A percentile compares a stretch with the other conserved stretches of the same genome.
Evolutionary conservation across 805 yeast genomes (phyloP).

Genomic region (Myxozyma vanderwaltii): DNA sequence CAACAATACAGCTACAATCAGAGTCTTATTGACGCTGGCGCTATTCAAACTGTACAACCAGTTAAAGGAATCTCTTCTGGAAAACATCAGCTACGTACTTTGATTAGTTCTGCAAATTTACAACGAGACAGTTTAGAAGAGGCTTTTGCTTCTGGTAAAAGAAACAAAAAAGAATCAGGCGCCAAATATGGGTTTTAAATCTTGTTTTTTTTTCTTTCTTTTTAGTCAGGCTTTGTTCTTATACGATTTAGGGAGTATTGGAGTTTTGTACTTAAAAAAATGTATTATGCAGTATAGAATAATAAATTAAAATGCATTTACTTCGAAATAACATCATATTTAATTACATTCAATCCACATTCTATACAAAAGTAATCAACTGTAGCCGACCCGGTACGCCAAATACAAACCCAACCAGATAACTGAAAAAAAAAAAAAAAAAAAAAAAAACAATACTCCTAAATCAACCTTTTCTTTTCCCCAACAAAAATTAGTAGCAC

Average conservation of each 20-base stretch:
- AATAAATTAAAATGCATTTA: too few relatives aligned
- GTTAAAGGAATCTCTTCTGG: constrained; percentile 42
- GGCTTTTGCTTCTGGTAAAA: constrained; percentile 36
- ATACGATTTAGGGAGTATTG: too few relatives aligned
- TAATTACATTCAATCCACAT: too few relatives aligned
- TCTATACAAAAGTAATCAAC: background rate
- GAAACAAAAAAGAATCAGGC: constrained; percentile 38
- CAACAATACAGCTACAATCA: constrained; percentile 46
- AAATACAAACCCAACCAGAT: background rate
- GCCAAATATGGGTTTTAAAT: constrained; percentile 41
- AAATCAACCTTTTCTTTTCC: too few relatives aligned
- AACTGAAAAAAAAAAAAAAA: background rate
- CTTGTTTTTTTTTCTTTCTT: too few relatives aligned
- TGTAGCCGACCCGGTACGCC: background rate
- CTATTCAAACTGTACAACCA: constrained; percentile 40
- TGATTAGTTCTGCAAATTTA: constrained; percentile 40
- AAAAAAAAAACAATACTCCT: too few relatives aligned
- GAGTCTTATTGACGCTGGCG: constrained; percentile 41
- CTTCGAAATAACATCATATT: too few relatives aligned
- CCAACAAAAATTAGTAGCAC: too few relatives aligned
- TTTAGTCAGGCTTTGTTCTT: too few relatives aligned
- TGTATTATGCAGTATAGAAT: too few relatives aligned
- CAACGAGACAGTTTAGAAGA: constrained; percentile 43
- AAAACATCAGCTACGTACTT: constrained; percentile 41
- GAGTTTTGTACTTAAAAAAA: too few relatives aligned